phyloP scores from a whole-genome alignment of 2,329 filamentous ascomycete species.

The Annulohypoxylon truncatum region DNA sequence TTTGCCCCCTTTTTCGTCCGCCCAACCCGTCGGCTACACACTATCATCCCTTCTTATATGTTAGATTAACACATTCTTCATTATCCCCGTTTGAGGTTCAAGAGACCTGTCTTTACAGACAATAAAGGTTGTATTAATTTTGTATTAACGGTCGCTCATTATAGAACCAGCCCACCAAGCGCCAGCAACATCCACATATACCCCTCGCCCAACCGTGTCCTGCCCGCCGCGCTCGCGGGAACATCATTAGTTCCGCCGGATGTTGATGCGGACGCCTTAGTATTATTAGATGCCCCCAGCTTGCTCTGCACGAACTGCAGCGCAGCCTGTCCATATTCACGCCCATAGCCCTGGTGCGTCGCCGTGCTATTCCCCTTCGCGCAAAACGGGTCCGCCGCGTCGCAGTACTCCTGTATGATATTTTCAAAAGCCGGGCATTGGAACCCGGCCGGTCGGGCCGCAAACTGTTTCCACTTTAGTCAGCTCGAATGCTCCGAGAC shows the following conservation, averaged over 20 bases:
- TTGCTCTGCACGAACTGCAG: slow-evolving; percentile 67
- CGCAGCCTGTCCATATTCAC: slow-evolving; percentile 67
- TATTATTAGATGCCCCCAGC: slow-evolving; percentile 44
- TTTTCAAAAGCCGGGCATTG: slow-evolving; percentile 61
- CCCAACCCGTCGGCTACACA: no score
- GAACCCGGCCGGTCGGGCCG: slow-evolving; percentile 66
- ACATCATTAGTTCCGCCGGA: slow-evolving; percentile 8
- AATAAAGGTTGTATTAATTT: background rate
- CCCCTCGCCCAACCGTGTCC: background rate
- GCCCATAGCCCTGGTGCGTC: slow-evolving; percentile 68
- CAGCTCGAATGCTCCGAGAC: background rate
- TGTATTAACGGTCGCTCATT: background rate
- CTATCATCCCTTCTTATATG: no score
- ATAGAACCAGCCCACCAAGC: slow-evolving; percentile 12
- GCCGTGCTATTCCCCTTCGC: slow-evolving; percentile 65
- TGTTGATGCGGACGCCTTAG: background rate
- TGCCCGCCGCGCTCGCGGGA: background rate
- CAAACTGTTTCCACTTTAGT: slow-evolving; percentile 58
- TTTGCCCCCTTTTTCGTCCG: no score
- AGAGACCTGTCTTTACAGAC: no score
- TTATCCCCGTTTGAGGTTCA: no score
- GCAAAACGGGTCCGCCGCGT: slow-evolving; percentile 70
- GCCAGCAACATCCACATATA: slow-evolving; percentile 13
- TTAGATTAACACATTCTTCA: no score
- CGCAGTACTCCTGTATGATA: slow-evolving; percentile 69